Percentiles rank a stretch among this genome's conserved stretches.
phyloP scores from a whole-genome alignment of 345 rosid genomes.

The Syzygium oleosum region DNA sequence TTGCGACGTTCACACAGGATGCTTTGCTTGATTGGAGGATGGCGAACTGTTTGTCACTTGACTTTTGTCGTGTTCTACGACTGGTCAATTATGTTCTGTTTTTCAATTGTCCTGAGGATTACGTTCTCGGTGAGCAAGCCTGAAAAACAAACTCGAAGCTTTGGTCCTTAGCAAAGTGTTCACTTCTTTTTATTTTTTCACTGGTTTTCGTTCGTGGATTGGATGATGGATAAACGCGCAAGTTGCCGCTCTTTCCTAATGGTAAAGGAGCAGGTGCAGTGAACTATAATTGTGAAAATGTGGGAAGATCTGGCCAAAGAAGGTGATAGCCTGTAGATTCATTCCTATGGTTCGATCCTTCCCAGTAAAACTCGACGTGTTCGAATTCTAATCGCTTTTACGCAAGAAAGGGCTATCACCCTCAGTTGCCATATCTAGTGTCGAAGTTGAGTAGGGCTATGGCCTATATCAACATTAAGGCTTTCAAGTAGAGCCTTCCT shows the following conservation, averaged over 20 bases:
- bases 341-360: not conserved
- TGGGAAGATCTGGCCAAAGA: not conserved
- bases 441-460: not conserved
- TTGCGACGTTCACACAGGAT: not conserved
- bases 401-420: not conserved
- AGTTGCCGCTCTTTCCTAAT: not conserved
- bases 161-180: not conserved
- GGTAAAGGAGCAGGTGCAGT: not conserved
- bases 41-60: not conserved
- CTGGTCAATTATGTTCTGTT: too few relatives aligned
- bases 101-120: not conserved
- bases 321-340: not conserved
- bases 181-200: not conserved
- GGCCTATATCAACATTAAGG: rapidly evolving
- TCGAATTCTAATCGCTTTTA: not conserved
- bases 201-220: not conserved
- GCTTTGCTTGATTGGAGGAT: not conserved
- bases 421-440: not conserved
- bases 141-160: not conserved
- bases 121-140: not conserved
- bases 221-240: not conserved
- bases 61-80: not conserved
- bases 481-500: not conserved
- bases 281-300: not conserved
- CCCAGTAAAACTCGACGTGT: not conserved